These are phyloP conservation scores for Debaryomycetaceae sp. DNA, from an alignment of 1,139 yeast genomes.

Conservation along the genomic window DNA sequence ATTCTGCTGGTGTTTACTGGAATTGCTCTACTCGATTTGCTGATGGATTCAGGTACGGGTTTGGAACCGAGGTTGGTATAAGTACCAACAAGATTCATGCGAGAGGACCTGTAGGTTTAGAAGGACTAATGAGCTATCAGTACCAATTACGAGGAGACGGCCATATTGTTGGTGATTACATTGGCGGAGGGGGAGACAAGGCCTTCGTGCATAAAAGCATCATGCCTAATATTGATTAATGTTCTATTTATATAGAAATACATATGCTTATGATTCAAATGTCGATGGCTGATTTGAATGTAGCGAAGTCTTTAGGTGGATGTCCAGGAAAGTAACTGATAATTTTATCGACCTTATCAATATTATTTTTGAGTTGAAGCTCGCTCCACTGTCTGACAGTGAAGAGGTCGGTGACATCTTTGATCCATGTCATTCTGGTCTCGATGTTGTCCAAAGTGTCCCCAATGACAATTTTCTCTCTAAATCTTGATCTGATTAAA, in stretches of 20 bases:
- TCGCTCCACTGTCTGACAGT: constrained; percentile 59
- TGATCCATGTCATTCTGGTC: constrained; percentile 71
- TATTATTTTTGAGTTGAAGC: constrained; percentile 20
- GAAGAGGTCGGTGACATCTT: constrained; percentile 58
- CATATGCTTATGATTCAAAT: constrained; percentile 1
- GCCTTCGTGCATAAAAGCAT: neutral
- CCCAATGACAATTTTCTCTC: constrained; percentile 36
- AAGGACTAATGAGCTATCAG: constrained; percentile 93
- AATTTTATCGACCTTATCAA: constrained; percentile 24
- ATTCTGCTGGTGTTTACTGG: constrained; percentile 98
- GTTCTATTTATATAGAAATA: neutral
- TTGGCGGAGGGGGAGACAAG: constrained; percentile 87
- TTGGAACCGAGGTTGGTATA: constrained; percentile 98
- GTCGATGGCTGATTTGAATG: constrained; percentile 17
- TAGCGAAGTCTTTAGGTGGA: constrained; percentile 38
- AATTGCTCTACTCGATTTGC: constrained; percentile 96
- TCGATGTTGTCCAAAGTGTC: constrained; percentile 56
- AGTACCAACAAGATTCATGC: constrained; percentile 97
- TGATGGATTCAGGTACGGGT: constrained; percentile 97
- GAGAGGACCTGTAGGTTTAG: constrained; percentile 97
- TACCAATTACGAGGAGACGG: constrained; percentile 90
- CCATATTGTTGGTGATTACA: constrained; percentile 85
- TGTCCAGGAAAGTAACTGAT: constrained; percentile 35
- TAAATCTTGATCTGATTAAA: constrained; percentile 48
- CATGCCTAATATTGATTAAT: neutral